A percentile compares a stretch with the other conserved stretches of the same genome.
phyloP scores from a whole-genome alignment of 202 grass and related monocot genomes.

The Panicum hallii region DNA sequence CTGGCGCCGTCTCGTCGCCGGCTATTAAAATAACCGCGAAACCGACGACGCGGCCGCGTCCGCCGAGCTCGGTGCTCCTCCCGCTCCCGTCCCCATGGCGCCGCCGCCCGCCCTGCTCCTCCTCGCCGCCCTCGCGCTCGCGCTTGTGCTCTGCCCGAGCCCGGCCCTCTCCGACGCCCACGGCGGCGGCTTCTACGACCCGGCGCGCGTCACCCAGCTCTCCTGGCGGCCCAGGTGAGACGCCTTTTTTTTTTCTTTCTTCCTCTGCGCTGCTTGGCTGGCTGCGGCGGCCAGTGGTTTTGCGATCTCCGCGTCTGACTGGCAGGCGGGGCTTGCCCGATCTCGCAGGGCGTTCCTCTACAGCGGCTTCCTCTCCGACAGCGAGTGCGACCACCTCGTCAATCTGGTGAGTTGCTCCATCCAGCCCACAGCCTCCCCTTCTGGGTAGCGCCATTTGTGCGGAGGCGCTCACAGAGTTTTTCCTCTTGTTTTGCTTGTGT shows the following conservation, averaged over 20 bases:
- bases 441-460: not conserved
- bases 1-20: not conserved
- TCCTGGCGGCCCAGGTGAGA: constrained; percentile 74
- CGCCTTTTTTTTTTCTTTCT: not conserved
- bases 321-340: not conserved
- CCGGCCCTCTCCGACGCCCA: not conserved
- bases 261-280: not conserved
- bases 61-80: not conserved
- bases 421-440: not conserved
- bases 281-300: not conserved
- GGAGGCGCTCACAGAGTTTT: not conserved
- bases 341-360: constrained; percentile 78
- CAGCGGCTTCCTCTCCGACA: constrained; percentile 73
- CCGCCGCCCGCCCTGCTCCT: constrained; percentile 7
- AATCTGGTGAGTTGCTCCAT: constrained; percentile 54
- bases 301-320: constrained; percentile 8
- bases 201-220: constrained; percentile 67
- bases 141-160: constrained; percentile 1
- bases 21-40: not conserved
- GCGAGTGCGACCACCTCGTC: constrained; percentile 82
- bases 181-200: constrained; percentile 61
- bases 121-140: constrained; percentile 20
- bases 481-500: not conserved
- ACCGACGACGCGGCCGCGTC: not conserved
- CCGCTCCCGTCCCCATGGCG: constrained; percentile 41